Base-by-base conservation (phyloP, 108 stramenopile species). In the Pseudonitzschia multiseries region DNA sequence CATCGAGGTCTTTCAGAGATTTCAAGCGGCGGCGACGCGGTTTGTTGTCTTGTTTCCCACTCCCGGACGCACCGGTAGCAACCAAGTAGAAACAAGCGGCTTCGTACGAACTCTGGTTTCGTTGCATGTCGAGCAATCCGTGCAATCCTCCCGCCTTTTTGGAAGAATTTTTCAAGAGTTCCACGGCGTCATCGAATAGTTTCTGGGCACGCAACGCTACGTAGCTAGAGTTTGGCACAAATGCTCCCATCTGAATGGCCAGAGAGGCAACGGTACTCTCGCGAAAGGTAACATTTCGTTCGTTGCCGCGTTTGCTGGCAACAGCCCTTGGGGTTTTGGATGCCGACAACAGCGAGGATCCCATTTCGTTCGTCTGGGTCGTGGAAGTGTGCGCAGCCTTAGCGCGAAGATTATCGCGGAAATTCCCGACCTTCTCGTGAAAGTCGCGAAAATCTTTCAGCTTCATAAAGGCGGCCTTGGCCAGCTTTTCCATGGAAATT, bases 31-130 rank as follows among this genome's bases (percentile, higher is more conserved):
- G 66, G 24, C 42, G 36, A 18, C 18, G 12, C 59, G 59, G 24
- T 24, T 3, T 2, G 31, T 8, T 8, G 40, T 5, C 31, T 13
- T 21, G 32, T 13, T 42, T 65, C 18, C 31, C 9, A 27, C 18
- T 65, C 10, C 18, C 29, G 64, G 10, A 3, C 31, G 15, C 14
- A 20, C 24, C 21, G 17, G 77, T 74, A 3, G 79, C 79, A 12
- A 84, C 80, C 13, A 86, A 33, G 56, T 70, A 88, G 68, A 88
- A 86, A 54, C 89, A 90, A 2, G 78, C 87, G 0, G 87, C 85
- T 56, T 90, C 89, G 67, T 90, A 90, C 43, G 70, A 81, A 1
- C 57, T 26, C 44, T 43, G 57, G 60, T 79, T 54, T 14, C 79
- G 69, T 20, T 62, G 50, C 40, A 88, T 70, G 46, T 90, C 89